Base-by-base conservation (phyloP, 331 rosid species). In the Phaseolus coccineus region DNA sequence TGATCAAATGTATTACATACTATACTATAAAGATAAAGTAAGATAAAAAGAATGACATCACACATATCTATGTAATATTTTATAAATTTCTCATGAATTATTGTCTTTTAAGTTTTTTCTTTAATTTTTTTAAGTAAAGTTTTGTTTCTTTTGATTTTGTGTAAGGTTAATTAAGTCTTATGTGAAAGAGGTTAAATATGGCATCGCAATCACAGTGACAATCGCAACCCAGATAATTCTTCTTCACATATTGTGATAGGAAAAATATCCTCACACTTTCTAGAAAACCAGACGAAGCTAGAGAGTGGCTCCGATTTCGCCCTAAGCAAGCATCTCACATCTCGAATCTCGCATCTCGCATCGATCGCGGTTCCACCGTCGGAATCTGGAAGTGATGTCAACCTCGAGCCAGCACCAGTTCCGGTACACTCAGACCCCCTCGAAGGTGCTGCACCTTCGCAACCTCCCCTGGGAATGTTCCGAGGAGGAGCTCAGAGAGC, bases 391-490 rank as follows among this genome's bases (percentile, higher is more conserved):
- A 46, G 69, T 4, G 6, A 93, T 93, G 97, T 91, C 98, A 66
- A 87, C 86, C n/a, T 93, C 98, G 28, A 82, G 84, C 65, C 89
- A 89, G 70, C 94, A 87, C 67, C 95, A 92, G 86, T 93, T 91
- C 89, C 92, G 97, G 13, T 93, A 91, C 89, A 91, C 97, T 11
- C 98, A 91, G 87, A 93, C 97, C 62, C 98, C 98, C 3, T 93
- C 97, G 10, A 93, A 93, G 85, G 98, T 93, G 25, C 91, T 93
- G 2, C 98, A 91, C 84, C 98, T 91, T 59, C 98, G 97, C 46
- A 93, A 93, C 46, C 97, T 93, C 55, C 97, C 98, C 3, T 91
- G 98, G 97, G 97, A 93, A 83, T 93, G 98, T 81, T 52, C 87
- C 0, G 97, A 93, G 33, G 98, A 93, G 61, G 98, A 93, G 87